Base-by-base conservation (phyloP, 257 asterid species). In the Cynanchum wilfordii region DNA sequence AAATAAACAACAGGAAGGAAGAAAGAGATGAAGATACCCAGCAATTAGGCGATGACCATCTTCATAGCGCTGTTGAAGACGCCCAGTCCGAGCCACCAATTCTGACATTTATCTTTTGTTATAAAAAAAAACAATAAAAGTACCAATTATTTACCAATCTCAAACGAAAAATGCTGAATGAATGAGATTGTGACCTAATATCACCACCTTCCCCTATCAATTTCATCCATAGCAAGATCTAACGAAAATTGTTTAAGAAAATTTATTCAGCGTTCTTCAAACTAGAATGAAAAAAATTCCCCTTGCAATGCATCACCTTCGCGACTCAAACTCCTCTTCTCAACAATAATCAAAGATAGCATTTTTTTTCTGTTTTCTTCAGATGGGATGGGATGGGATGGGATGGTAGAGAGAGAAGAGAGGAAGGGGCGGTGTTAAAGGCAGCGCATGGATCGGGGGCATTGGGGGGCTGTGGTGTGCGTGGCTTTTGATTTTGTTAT, bases 41-140 rank as follows among this genome's bases (percentile, higher is more conserved):
- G 96, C 93, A 68, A 90, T 87, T 84, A 90, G 97, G 83, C 97
- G 96, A 80, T 86, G 86, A 25, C 97, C 96, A 54, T 79, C 89
- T 86, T 90, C 85, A 77, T 90, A 90, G 55, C 97, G 88, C 84
- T 90, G 97, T 82, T 87, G 97, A 73, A 87, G 97, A 77, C 97
- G 88, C 76, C 97, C 96, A 74, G 97, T 90, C 75, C 97, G 87
- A 75, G 96, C 97, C 81, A 90, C 97, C 89, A 90, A 89, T 74
- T 86, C 96, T 82, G 98, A 92, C 98, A 92, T 92, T 73, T 92
- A 85, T 79, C 66, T 55, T 49, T 29, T 51, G 49, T 77, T 42
- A 60, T 38, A 58, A 55, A 50, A 42, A 58, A 60, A 50, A 30
- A 66, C 17, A 17, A 42, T 8, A 36, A n/a, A 11, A 40, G 36